phyloP scores from a whole-genome alignment of 2,329 filamentous ascomycete genomes.

The Davidsoniella australis region DNA sequence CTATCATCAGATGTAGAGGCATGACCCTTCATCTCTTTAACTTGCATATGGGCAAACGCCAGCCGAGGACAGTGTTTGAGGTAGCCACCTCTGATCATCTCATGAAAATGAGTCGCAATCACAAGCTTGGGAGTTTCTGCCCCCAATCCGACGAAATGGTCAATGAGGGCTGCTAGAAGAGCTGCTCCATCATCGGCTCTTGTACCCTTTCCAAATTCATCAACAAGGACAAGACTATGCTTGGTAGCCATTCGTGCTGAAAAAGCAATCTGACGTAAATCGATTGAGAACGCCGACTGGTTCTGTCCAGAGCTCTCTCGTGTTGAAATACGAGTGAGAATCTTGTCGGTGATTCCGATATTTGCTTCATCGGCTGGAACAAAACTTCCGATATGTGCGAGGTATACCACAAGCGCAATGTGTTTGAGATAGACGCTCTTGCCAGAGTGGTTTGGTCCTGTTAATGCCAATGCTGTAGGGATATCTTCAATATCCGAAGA shows the following conservation, averaged over 20 bases:
- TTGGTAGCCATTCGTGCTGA: slow-evolving; percentile 57
- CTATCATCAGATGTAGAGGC: slow-evolving; percentile 39
- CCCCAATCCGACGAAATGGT: slow-evolving; percentile 34
- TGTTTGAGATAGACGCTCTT: slow-evolving; percentile 96
- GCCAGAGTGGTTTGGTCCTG: slow-evolving; percentile 89
- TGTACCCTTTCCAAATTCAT: slow-evolving; percentile 69
- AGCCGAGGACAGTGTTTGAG: slow-evolving; percentile 26
- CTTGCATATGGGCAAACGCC: slow-evolving; percentile 54
- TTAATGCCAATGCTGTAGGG: slow-evolving; percentile 52
- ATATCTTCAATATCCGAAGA: slow-evolving; percentile 1
- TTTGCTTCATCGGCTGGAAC: slow-evolving; percentile 63
- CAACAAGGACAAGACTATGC: slow-evolving; percentile 69
- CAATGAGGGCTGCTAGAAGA: slow-evolving; percentile 38
- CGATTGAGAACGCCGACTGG: slow-evolving; percentile 53
- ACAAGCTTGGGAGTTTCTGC: slow-evolving; percentile 36
- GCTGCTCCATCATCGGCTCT: slow-evolving; percentile 40
- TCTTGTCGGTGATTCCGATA: slow-evolving; percentile 82
- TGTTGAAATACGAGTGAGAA: slow-evolving; percentile 71
- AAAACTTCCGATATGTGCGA: slow-evolving; percentile 85
- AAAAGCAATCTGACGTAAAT: slow-evolving; percentile 72
- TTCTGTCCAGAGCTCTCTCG: slow-evolving; percentile 42
- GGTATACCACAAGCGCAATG: slow-evolving; percentile 72
- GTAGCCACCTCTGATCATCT: slow-evolving; percentile 52
- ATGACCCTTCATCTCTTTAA: slow-evolving; percentile 34
- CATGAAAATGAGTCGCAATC: slow-evolving; percentile 47